A percentile compares a stretch with the other conserved stretches of the same genome.
Conservation (phyloP, 2,329 filamentous ascomycete species). For the Sclerotinia trifoliorum region DNA sequence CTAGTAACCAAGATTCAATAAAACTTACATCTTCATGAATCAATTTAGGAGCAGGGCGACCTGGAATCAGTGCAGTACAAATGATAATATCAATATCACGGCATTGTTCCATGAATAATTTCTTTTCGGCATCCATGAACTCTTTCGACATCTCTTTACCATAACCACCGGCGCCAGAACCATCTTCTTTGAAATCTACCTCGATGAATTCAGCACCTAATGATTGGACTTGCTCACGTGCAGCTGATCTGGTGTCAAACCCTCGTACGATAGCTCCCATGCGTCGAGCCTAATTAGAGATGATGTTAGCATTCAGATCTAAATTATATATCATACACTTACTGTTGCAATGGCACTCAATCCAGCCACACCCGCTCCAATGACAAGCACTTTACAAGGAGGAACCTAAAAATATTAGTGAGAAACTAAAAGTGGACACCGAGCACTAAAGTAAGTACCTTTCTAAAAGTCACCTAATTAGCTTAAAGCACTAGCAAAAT, state of each 20-base stretch:
- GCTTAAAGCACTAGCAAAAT: background rate
- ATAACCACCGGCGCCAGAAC: conserved; percentile 80
- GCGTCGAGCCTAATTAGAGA: conserved; percentile 57
- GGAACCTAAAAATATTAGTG: conserved; percentile 62
- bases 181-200: conserved; percentile 81
- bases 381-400: conserved; percentile 85
- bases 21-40: conserved; percentile 65
- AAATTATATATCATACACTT: conserved; percentile 31
- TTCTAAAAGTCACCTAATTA: conserved; percentile 38
- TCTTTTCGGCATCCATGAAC: conserved; percentile 91
- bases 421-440: conserved; percentile 14
- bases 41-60: conserved; percentile 76
- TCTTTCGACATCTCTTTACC: conserved; percentile 94
- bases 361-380: conserved; percentile 86
- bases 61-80: conserved; percentile 88
- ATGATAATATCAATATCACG: conserved; percentile 89
- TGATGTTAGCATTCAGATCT: conserved; percentile 5
- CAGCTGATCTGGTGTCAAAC: conserved; percentile 87
- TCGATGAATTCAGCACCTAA: conserved; percentile 88
- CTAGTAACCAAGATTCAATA: conserved; percentile 44
- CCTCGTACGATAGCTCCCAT: conserved; percentile 88
- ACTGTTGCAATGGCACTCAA: conserved; percentile 81
- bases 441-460: conserved; percentile 30
- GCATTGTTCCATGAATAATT: conserved; percentile 83
- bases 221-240: conserved; percentile 85